Conservation (phyloP, 1,284 basidiomycete genomes). For the Gymnopus androsaceus region DNA sequence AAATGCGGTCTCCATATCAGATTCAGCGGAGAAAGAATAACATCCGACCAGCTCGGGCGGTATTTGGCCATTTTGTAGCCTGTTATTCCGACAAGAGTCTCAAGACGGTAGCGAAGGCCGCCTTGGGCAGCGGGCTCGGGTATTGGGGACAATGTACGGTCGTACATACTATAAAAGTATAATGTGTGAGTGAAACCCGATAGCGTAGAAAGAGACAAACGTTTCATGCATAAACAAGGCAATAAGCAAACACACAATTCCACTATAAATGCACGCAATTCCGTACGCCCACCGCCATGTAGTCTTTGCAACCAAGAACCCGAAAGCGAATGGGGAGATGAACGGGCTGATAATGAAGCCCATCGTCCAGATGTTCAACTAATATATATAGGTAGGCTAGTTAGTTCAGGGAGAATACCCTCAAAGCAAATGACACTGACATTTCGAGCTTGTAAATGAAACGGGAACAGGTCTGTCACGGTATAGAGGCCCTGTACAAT, state of each 20-base stretch:
- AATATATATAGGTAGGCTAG: too few relatives aligned
- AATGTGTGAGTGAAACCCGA: not conserved
- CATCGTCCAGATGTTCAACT: conserved; percentile 74
- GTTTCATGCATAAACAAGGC: conserved; percentile 62
- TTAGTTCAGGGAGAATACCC: too few relatives aligned
- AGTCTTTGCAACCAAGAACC: conserved; percentile 65
- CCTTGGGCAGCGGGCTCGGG: conserved; percentile 30
- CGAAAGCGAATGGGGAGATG: conserved; percentile 68
- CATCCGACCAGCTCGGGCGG: conserved; percentile 47
- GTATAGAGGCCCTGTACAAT: conserved; percentile 59
- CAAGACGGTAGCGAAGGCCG: conserved; percentile 45
- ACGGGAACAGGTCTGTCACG: conserved; percentile 71
- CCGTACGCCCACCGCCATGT: conserved; percentile 61
- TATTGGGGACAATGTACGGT: conserved; percentile 46
- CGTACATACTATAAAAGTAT: conserved; percentile 47
- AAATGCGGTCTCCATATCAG: conserved; percentile 57
- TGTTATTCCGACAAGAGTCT: conserved; percentile 57
- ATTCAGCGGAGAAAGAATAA: conserved; percentile 39
- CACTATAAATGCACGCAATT: conserved; percentile 56
- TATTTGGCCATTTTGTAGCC: conserved; percentile 53
- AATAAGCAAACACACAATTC: conserved; percentile 54
- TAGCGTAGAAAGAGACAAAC: conserved; percentile 33
- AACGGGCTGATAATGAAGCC: conserved; percentile 70
- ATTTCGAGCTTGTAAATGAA: conserved; percentile 76
- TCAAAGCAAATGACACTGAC: conserved; percentile 36